phyloP scores from a whole-genome alignment of 176 grass and related monocot genomes.

The Avena atlantica region DNA sequence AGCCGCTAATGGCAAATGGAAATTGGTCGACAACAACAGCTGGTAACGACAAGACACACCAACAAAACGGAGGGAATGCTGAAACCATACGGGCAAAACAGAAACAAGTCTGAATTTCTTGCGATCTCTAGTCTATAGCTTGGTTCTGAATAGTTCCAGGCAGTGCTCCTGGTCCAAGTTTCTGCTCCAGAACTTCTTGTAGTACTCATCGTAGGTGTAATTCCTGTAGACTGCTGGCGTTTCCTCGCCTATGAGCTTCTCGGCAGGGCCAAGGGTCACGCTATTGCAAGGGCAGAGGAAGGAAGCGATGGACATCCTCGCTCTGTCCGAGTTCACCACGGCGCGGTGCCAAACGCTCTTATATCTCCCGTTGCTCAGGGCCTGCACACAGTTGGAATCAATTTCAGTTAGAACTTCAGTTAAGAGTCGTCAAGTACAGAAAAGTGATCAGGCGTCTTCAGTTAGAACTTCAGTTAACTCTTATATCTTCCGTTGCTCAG shows the following conservation, averaged over 20 bases:
- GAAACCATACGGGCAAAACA: not conserved
- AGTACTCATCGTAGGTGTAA: slow-evolving; percentile 83
- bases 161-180: slow-evolving; percentile 79
- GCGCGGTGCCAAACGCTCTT: slow-evolving; percentile 79
- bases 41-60: not conserved
- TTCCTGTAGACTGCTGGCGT: slow-evolving; percentile 56
- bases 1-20: not conserved
- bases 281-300: slow-evolving; percentile 78
- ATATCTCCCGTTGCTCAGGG: slow-evolving; percentile 71
- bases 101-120: not conserved
- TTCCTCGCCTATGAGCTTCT: slow-evolving; percentile 48
- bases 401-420: slow-evolving; percentile 4
- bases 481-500: too few relatives aligned
- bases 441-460: not conserved
- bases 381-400: slow-evolving; percentile 23
- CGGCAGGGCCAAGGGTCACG: slow-evolving; percentile 52
- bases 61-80: not conserved
- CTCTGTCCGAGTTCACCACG: slow-evolving; percentile 59
- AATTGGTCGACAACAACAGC: not conserved
- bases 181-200: slow-evolving; percentile 83
- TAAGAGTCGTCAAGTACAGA: not conserved
- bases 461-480: too few relatives aligned
- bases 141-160: slow-evolving; percentile 68
- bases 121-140: not conserved
- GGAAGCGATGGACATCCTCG: slow-evolving; percentile 72